Evolutionary conservation across 1,284 basidiomycete species (phyloP), one percentile per base, ranked within the genome.

Genomic region (Austroboletus novae-zelandiae): DNA sequence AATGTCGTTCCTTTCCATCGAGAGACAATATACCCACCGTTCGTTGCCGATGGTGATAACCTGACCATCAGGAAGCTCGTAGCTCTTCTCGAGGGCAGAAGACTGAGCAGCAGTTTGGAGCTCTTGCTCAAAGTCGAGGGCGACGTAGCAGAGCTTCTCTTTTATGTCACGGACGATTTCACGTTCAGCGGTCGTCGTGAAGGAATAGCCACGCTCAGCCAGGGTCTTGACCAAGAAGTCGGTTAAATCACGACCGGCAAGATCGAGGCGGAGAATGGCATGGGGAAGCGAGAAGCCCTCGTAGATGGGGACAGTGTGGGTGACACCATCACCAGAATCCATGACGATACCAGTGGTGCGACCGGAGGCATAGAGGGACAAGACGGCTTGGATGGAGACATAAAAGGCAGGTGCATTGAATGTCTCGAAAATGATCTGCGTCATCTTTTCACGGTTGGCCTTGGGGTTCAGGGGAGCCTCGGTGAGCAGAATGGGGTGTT

Each of bases 91-190:
- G 52, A 96, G 68, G 43, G 91, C 86, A 51, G 91, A 94, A 27
- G 91, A 94, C 72, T 94, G 90, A 57, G 91, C 88, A 40, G 94
- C 92, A 40, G 90, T 94, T 76, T 93, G 89, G 64, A 97, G 80
- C 77, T 97, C 94, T 76, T 97, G 90, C 74, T 96, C 93, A 68
- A 96, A 97, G 78, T 97, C 94, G 61, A 96, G 84, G 36, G 94
- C 94, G 64, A 97, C 93, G 74, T 97, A 97, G 78, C 94, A 96
- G 45, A 97, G 85, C 80, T 95, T 96, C 83, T 97, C 94, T 83
- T 97, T 97, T 81, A 97, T 95, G 73, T 97, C 94, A 66, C 94
- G 85, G 66, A 97, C 94, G 57, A 97, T 94, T 84, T 96, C 94
- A 69, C 89, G 86, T 78, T 95, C 93, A 54, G 93, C 92, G 18